Base-by-base conservation (phyloP, 1,284 basidiomycete species). In the Xerocomus minutiporus region DNA sequence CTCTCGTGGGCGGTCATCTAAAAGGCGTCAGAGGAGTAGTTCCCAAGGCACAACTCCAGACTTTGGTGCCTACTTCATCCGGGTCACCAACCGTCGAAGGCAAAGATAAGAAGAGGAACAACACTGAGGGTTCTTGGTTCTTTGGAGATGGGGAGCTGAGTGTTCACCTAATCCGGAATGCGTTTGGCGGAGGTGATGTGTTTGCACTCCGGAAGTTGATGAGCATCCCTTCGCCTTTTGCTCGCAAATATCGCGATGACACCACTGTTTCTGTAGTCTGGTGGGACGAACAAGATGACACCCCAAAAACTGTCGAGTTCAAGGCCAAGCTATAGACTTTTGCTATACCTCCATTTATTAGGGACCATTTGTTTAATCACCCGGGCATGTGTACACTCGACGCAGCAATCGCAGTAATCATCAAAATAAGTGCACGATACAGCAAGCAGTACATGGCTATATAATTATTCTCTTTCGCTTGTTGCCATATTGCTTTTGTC, bases 141-240 rank as follows among this genome's bases (percentile, higher is more conserved):
- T 97, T 93, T 65, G 82, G 82, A 55, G 95, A 99, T 67, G 83
- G 84, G 32, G 94, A 97, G 66, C 74, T 93, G 50, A 83, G 90
- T 50, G 88, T 93, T 15, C 97, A 98, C 71, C 75, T 99, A 35
- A 93, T 98, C 57, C 80, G 96, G 58, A 99, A 99, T 65, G 92
- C 93, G 12, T 83, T 98, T 54, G 95, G 91, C 28, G 94, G 95
- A 17, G 93, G 83, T 0, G 84, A 97, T 65, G 77, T 81, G 55
- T 73, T 73, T 53, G 72, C 75, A 50, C 76, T 97, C 51, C 80
- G 84, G 23, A 81, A 81, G 65, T 64, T 90, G 57, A 73, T 98
- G 63, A 95, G 92, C 66, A 91, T 99, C 53, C 91, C 92, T 23
- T 79, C 91, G 5, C 91, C 93, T 31, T 73, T 83, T 57, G 83